These are phyloP conservation scores for Ophiostoma triangulosporum DNA, from an alignment of 2,329 filamentous ascomycete species.

Conservation along the genomic window DNA sequence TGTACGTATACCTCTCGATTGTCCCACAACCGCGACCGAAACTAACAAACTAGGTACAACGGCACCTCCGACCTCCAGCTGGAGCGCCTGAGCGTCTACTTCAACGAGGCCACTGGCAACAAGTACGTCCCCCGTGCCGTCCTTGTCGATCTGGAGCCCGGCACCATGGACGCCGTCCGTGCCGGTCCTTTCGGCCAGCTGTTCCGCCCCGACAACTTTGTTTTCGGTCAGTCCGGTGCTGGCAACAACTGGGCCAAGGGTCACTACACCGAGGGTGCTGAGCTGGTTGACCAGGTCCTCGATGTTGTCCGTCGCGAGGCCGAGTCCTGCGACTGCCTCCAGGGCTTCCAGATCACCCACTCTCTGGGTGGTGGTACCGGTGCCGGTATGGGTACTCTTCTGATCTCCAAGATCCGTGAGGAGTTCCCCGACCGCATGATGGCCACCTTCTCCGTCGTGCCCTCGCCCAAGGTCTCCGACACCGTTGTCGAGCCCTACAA, in stretches of 20 bases:
- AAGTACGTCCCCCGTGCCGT: constrained; percentile 99
- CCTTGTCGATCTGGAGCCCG: constrained; percentile 97
- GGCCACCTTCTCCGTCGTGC: constrained; percentile 98
- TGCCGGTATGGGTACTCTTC: constrained; percentile 98
- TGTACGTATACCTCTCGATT: constrained; percentile 47
- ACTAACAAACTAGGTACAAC: constrained; percentile 57
- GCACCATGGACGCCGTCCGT: constrained; percentile 99
- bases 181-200: constrained; percentile 96
- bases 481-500: constrained; percentile 99
- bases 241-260: constrained; percentile 99
- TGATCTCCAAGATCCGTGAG: constrained; percentile 99
- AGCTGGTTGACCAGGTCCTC: constrained; percentile 95
- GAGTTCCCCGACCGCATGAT: constrained; percentile 99
- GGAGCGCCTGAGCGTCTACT: constrained; percentile 70
- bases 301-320: constrained; percentile 98
- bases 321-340: constrained; percentile 97
- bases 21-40: not conserved
- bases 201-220: constrained; percentile 99
- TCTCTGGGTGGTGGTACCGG: constrained; percentile 99
- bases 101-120: constrained; percentile 77
- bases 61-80: constrained; percentile 97
- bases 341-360: constrained; percentile 99
- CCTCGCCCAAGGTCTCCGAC: constrained; percentile 98
- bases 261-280: constrained; percentile 99
- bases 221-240: constrained; percentile 98